These are phyloP conservation scores for Pythium chondricola DNA, from an alignment of 352 stramenopile species.

Conservation along the genomic window DNA sequence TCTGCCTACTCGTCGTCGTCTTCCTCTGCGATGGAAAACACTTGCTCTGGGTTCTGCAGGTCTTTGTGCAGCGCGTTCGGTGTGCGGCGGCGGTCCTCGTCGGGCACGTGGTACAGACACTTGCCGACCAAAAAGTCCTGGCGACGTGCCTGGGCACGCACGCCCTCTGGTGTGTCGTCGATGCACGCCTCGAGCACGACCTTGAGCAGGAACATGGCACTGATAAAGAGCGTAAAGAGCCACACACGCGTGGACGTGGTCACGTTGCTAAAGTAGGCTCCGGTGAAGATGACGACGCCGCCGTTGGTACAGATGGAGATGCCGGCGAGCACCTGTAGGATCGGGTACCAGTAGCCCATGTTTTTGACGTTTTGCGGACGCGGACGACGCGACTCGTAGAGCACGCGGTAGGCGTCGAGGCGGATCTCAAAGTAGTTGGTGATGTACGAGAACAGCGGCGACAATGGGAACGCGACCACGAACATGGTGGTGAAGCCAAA, in stretches of 20 bases:
- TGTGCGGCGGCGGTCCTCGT: constrained; percentile 38
- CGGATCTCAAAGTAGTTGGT: constrained; percentile 93
- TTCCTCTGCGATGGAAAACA: constrained; percentile 50
- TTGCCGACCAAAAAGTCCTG: constrained; percentile 86
- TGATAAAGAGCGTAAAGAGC: constrained; percentile 78
- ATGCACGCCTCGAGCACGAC: constrained; percentile 69
- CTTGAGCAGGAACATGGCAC: constrained; percentile 82
- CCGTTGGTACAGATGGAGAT: constrained; percentile 92
- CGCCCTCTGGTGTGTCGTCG: constrained; percentile 62
- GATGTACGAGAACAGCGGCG: constrained; percentile 86
- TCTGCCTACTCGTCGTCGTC: no score
- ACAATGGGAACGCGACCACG: constrained; percentile 91
- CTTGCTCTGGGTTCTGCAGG: constrained; percentile 32
- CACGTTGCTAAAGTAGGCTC: constrained; percentile 63
- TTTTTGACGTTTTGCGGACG: constrained; percentile 73
- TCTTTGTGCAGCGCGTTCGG: constrained; percentile 11
- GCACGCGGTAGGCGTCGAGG: constrained; percentile 82
- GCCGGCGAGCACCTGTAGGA: constrained; percentile 86
- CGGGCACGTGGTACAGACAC: constrained; percentile 76
- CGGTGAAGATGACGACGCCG: constrained; percentile 91
- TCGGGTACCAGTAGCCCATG: constrained; percentile 91
- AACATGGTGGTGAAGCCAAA: constrained; percentile 89
- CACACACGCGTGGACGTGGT: constrained; percentile 54
- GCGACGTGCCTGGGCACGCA: constrained; percentile 65
- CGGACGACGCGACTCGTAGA: constrained; percentile 73